Evolutionary conservation across 2,329 filamentous ascomycete species (phyloP), one percentile per base, ranked within the genome.

Genomic region (Orbilia brochopaga): DNA sequence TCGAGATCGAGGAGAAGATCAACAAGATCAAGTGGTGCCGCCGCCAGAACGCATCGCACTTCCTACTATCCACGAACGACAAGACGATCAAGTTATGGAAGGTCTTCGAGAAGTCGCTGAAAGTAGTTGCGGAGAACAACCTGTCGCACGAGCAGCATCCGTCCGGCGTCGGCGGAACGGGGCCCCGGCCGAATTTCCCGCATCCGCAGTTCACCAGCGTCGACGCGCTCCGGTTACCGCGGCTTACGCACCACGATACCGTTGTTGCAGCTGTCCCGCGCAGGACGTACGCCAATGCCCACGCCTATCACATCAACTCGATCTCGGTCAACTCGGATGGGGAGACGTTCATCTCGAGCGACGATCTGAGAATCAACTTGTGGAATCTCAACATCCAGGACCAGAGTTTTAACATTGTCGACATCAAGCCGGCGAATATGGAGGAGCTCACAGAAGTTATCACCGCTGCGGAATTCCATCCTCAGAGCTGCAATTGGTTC

Each of bases 71-170:
- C 48, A 99, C 94, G 77, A 99, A 99, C 80, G 94, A 99, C 84
- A 99, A 99, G 85, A 99, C 94, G 46, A 99, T 99, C 85, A 99
- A 99, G 84, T 84, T 99, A 76, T 99, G 94, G 94, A 99, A 99
- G 81, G 93, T 99, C 56, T 99, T 97, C 78, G 94, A 99, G 83
- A 99, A 99, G 84, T 97, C 93, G 61, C 85, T 99, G 78, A 97
- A 97, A 81, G 94, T 99, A 48, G 94, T 99, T 74, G 94, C 94
- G 19, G 94, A 99, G 83, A 99, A 99, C 83, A 99, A 99, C 78
- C 85, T 99, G 63, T 97, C 93, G 21, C 90, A 93, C 79, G 94
- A 99, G 80, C 83, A 77, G 97, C 94, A 35, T 91, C 93, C 8
- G 85, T 84, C 48, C 83, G 85, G 67, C 19, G 67, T 72, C 30